These are phyloP conservation scores for Mallotus repandus DNA, from an alignment of 441 rosid genomes.

Conservation along the genomic window DNA sequence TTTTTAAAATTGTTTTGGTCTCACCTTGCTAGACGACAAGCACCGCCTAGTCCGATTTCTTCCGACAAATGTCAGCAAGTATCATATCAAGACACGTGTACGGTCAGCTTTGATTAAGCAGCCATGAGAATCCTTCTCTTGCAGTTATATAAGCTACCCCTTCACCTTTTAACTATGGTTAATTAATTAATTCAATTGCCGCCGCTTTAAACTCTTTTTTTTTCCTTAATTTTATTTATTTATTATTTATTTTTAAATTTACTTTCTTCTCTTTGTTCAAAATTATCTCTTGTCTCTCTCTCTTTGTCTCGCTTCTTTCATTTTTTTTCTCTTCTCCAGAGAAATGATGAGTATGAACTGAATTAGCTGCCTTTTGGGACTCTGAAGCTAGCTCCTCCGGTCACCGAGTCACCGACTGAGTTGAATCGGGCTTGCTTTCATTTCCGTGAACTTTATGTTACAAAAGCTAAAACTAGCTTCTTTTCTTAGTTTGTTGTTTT, in stretches of 20 bases:
- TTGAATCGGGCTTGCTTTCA: constrained; percentile 19
- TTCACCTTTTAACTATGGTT: constrained; percentile 40
- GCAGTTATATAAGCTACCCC: no score
- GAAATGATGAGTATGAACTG: constrained; percentile 16
- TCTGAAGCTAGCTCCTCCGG: constrained; percentile 15
- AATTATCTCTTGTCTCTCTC: background rate
- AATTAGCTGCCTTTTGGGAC: constrained; percentile 48
- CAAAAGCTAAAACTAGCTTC: background rate
- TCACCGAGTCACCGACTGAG: constrained; percentile 26
- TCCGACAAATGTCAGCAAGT: constrained; percentile 50
- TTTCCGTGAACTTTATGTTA: background rate
- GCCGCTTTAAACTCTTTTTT: constrained; percentile 32
- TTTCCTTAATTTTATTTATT: background rate
- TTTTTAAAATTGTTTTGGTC: background rate
- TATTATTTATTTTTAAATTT: constrained; percentile 10
- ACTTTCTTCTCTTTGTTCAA: background rate
- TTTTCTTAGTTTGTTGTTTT: background rate
- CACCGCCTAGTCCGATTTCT: constrained; percentile 53
- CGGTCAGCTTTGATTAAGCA: constrained; percentile 33
- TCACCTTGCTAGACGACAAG: constrained; percentile 43
- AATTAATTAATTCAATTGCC: constrained; percentile 26
- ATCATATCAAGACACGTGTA: constrained; percentile 38
- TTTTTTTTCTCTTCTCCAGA: background rate
- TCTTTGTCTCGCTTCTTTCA: background rate
- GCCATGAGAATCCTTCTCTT: constrained; percentile 11